These are phyloP conservation scores for Setaria italica DNA, from an alignment of 202 grass and related monocot genomes.

Conservation along the genomic window DNA sequence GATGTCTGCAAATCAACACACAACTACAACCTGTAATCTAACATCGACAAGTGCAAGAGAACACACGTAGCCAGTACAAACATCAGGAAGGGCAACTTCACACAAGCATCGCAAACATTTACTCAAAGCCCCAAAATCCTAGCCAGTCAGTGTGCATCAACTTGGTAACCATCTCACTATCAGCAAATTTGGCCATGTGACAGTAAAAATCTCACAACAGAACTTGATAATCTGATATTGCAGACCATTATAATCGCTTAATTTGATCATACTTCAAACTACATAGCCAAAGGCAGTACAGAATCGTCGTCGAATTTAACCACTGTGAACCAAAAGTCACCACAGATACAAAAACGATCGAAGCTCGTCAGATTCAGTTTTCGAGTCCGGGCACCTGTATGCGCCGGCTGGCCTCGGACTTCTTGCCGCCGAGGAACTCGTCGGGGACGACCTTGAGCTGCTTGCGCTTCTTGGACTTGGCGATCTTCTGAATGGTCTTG, in stretches of 20 bases:
- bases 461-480: conserved; percentile 89
- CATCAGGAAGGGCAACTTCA: background rate
- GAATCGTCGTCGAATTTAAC: conserved; percentile 13
- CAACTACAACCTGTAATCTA: background rate
- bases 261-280: conserved; percentile 5
- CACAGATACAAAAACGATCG: background rate
- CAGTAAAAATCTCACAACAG: background rate
- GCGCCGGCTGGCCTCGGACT: conserved; percentile 50
- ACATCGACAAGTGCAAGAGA: background rate
- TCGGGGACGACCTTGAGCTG: conserved; percentile 86
- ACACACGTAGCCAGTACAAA: background rate
- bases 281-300: conserved; percentile 35
- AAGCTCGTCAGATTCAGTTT: conserved; percentile 16
- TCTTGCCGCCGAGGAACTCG: conserved; percentile 67
- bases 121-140: background rate
- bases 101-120: background rate
- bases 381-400: conserved; percentile 57
- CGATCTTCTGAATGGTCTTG: conserved; percentile 96
- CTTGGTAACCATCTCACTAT: background rate
- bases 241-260: conserved; percentile 1
- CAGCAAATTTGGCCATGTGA: background rate
- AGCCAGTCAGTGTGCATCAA: background rate
- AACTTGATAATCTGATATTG: background rate
- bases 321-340: conserved; percentile 21
- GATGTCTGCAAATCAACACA: background rate